Base-by-base conservation (phyloP, 1,284 basidiomycete genomes). In the Anthracocystis walkeri region DNA sequence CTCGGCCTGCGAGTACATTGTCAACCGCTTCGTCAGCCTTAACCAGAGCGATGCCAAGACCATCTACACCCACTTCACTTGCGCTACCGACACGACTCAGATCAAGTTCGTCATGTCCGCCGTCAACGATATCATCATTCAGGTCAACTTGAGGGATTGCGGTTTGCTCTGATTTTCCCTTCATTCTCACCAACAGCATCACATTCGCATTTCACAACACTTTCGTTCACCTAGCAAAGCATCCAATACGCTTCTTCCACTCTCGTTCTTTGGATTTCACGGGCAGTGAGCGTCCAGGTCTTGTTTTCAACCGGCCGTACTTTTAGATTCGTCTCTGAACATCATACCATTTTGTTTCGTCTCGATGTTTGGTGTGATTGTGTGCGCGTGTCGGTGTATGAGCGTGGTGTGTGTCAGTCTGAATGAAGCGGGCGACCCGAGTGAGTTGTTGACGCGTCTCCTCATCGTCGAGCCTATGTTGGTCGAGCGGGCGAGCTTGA, bases 11-110 rank as follows among this genome's bases (percentile, higher is more conserved):
- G 78, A 82, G 58, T 86, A 81, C 79, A 82, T 85, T 52, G 66
- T 79, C 27, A 74, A 79, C 50, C 66, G 75, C 11, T 86, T 86
- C 54, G 72, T 74, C 52, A 65, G 69, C 29, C 66, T 85, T 31
- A 85, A 85, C 70, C 75, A 77, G 55, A 78, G 75, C 58, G 75
- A 77, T 38, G 65, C 71, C 18, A 81, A 83, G 60, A 77, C 79
- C 5, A 74, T 86, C 55, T 85, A 82, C 80, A 92, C 93, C 7
- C 92, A 94, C 81, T 94, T 93, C 86, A 94, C 93, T 7, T 94
- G 93, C 86, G 93, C 93, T 31, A 94, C 92, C 31, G 92, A 94
- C 86, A 94, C 92, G 33, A 91, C 92, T 76, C 93, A 94, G 87
- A 86, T 89, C 78, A 85, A 87, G 41, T 89, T 89, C 62, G 89